Evolutionary conservation across 257 asterid genomes (phyloP), one percentile per base, ranked within the genome.

Genomic region (Primulina huaijiensis): DNA sequence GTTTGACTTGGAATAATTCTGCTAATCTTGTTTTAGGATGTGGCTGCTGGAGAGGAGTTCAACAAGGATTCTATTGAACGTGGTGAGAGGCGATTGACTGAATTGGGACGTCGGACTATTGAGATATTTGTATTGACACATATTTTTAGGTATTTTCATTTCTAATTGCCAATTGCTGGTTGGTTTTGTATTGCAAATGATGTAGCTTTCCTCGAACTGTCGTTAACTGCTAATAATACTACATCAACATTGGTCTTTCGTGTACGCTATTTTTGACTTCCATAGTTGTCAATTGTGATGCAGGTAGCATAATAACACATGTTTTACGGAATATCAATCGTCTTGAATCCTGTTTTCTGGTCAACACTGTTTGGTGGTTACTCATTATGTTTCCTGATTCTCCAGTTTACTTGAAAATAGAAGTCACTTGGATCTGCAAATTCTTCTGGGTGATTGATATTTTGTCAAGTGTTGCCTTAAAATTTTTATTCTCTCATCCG

Each of bases 61-160:
- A 89, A 81, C 78, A 86, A 84, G 80, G 94, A 92, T 77, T 86
- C 92, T 70, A 77, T 86, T 70, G 95, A 86, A 68, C 85, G 89
- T 37, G 98, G 89, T 60, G 96, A 92, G 87, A 89, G 95, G 81
- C 84, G 97, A 62, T 90, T 94, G 55, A 89, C 97, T 78, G 96
- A 89, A 78, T 83, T 94, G 78, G 99, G 99, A 67, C 92, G 97
- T 40, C 88, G 96, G 69, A 94, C 99, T 70, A 87, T 94, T 70
- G 99, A 94, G 82, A 87, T 88, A 77, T 89, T 89, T 75, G 86
- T 89, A 70, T 83, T 94, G 25, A 89, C 87, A 68, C 96, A 94
- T 73, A 85, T 94, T 67, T 94, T 89, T 83, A 94, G 96, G 99
- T 90, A 82, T 46, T 40, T 46, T 35, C 3, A 65, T 67, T 23